Percentiles rank a stretch among this genome's conserved stretches.
Evolutionary conservation across 2,329 filamentous ascomycete genomes (phyloP).

Genomic region (Verticillium dahliae): DNA sequence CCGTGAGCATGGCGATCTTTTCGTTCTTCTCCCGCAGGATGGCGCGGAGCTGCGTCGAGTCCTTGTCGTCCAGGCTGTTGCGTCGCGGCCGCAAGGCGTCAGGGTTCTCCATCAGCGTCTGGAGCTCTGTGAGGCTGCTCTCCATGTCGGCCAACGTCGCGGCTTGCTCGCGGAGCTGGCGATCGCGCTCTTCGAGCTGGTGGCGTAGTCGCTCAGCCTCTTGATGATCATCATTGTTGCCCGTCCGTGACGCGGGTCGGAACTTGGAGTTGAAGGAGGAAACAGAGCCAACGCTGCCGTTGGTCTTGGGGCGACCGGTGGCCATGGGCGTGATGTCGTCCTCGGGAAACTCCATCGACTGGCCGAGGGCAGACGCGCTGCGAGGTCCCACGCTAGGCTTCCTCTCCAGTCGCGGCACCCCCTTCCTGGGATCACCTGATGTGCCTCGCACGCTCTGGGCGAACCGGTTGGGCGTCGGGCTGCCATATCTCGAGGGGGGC

Average conservation of each 20-base stretch:
- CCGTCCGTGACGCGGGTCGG: constrained; percentile 42
- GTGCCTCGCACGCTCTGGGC: constrained; percentile 58
- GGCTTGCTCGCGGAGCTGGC: constrained; percentile 83
- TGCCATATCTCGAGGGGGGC: constrained; percentile 52
- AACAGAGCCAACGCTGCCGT: constrained; percentile 46
- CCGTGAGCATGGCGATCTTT: constrained; percentile 85
- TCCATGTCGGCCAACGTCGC: constrained; percentile 85
- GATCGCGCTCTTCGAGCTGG: constrained; percentile 77
- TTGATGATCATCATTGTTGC: constrained; percentile 48
- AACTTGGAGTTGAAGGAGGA: constrained; percentile 48
- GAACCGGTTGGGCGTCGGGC: constrained; percentile 55
- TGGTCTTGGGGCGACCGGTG: constrained; percentile 42
- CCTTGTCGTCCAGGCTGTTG: constrained; percentile 58
- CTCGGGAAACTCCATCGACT: constrained; percentile 40
- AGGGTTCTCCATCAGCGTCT: constrained; percentile 57
- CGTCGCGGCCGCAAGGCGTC: constrained; percentile 34
- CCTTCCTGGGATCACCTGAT: constrained; percentile 56
- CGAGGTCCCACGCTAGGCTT: constrained; percentile 48
- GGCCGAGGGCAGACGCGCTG: constrained; percentile 54
- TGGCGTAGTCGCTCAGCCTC: constrained; percentile 67
- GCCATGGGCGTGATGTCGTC: constrained; percentile 46
- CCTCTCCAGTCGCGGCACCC: constrained; percentile 36
- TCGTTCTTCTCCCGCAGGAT: constrained; percentile 92
- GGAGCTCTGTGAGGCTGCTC: constrained; percentile 71
- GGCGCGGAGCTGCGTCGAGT: constrained; percentile 70